Evolutionary conservation across 352 stramenopile species (phyloP), one percentile per base, ranked within the genome.

Genomic region (Globisporangium canariense): DNA sequence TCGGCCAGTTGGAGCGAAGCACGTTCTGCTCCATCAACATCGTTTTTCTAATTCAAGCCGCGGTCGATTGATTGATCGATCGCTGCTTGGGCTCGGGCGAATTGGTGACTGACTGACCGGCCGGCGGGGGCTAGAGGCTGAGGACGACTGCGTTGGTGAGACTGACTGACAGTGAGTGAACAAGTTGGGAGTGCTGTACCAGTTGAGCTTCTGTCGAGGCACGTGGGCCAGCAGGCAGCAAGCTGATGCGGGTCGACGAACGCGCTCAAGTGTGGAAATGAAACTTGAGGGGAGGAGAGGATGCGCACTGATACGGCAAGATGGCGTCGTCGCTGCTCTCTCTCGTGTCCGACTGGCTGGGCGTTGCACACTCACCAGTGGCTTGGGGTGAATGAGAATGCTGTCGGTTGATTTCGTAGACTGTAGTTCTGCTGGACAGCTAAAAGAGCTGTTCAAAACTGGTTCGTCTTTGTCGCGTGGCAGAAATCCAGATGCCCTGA

Each of bases 1-100:
- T 61, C 32, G 62, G 55, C 62, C 62, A 68, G 46, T 45, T 68
- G 25, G 54, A 59, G 4, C 62, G 62, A n/a, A 68, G 62, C 36
- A 62, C 62, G 62, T 63, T 62, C 54, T 68, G 62, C 43, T 68
- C 62, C 62, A 68, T 68, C 46, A 68, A 57, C 62, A 68, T 67
- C 41, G 55, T 57, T 13, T 18, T 18, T n/a, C 4, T 7, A 3
- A 8, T 8, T 10, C 4, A 16, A 34, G 11, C 14, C 2, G 22
- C 13, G 47, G 11, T 47, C 49, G 32, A 36, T 36, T 36, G 32
- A 36, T 36, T 36, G 32, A 36, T 36, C 32, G 30, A 11, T 52
- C 25, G 59, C 38, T 60, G 22, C 38, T 40, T 40, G 22, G 38
- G 38, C 13, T 28, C 22, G 38, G 14, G 55, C 14, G 36, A 52